phyloP scores from a whole-genome alignment of 2,329 filamentous ascomycete species.

The Hypoxylon sp. region DNA sequence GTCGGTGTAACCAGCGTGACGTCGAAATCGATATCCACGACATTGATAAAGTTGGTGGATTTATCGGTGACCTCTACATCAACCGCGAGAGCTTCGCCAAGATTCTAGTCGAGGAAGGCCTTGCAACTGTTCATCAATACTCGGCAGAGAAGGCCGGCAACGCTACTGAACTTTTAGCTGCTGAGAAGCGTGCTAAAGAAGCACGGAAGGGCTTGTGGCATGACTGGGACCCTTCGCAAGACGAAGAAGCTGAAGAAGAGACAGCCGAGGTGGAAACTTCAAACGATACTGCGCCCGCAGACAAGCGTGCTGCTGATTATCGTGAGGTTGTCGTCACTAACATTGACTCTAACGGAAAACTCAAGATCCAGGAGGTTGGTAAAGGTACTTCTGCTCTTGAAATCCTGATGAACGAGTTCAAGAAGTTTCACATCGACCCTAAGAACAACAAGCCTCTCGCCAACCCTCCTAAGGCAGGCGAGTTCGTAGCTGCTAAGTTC shows the following conservation, averaged over 20 bases:
- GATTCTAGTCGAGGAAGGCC: constrained; percentile 90
- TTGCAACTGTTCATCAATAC: constrained; percentile 93
- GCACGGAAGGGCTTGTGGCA: constrained; percentile 91
- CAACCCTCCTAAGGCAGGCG: constrained; percentile 88
- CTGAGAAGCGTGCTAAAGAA: constrained; percentile 91
- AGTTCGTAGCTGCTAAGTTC: constrained; percentile 93
- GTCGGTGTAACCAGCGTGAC: constrained; percentile 91
- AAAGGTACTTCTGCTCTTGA: constrained; percentile 88
- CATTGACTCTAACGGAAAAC: constrained; percentile 82
- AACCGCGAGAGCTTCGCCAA: constrained; percentile 97
- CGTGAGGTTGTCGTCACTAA: constrained; percentile 94
- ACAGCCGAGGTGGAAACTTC: constrained; percentile 66
- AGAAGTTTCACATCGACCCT: constrained; percentile 88
- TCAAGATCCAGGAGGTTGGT: constrained; percentile 94
- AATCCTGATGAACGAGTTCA: constrained; percentile 91
- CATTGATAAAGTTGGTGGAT: constrained; percentile 96
- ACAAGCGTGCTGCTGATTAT: constrained; percentile 85
- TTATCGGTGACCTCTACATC: constrained; percentile 94
- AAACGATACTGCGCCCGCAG: constrained; percentile 66
- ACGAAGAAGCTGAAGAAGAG: constrained; percentile 74
- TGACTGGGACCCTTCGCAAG: constrained; percentile 92
- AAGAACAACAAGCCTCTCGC: constrained; percentile 82
- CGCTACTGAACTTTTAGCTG: constrained; percentile 86
- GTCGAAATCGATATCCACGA: constrained; percentile 96
- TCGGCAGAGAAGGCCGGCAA: constrained; percentile 97